Evolutionary conservation across 2,329 filamentous ascomycete genomes (phyloP).

Genomic region (Penicillium sp.): DNA sequence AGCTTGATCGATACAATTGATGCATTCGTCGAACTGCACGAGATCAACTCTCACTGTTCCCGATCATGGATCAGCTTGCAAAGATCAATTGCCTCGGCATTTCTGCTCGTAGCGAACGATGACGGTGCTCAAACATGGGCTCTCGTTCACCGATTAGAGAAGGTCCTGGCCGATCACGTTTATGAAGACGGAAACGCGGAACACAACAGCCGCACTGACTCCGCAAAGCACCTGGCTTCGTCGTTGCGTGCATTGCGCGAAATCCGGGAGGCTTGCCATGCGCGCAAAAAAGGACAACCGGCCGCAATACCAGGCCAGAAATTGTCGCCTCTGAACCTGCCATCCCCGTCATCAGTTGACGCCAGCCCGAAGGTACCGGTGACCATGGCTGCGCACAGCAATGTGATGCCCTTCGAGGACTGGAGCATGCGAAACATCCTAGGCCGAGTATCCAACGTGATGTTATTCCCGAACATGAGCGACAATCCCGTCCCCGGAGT

Average conservation of each 20-base stretch:
- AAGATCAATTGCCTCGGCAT: slow-evolving; percentile 42
- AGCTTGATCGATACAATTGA: slow-evolving; percentile 54
- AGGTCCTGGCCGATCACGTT: slow-evolving; percentile 32
- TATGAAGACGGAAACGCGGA: slow-evolving; percentile 24
- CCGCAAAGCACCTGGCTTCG: slow-evolving; percentile 33
- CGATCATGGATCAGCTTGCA: slow-evolving; percentile 45
- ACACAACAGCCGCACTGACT: slow-evolving; percentile 31
- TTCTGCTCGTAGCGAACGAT: slow-evolving; percentile 36
- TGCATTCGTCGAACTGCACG: slow-evolving; percentile 55
- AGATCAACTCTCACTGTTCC: slow-evolving; percentile 36
- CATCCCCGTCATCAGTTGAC: slow-evolving; percentile 15
- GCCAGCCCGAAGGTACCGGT: slow-evolving; percentile 5
- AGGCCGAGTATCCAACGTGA: slow-evolving; percentile 35
- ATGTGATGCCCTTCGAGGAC: slow-evolving; percentile 18
- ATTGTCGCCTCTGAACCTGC: slow-evolving; percentile 11
- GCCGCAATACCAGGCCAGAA: not conserved
- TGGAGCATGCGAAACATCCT: slow-evolving; percentile 32
- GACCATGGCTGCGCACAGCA: not conserved
- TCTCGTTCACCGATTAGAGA: slow-evolving; percentile 31
- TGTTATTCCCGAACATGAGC: slow-evolving; percentile 35
- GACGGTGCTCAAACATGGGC: slow-evolving; percentile 27
- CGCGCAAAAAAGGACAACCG: slow-evolving; percentile 7
- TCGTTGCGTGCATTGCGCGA: slow-evolving; percentile 34
- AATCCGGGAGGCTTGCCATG: slow-evolving; percentile 29
- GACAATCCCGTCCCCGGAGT: slow-evolving; percentile 7